Evolutionary conservation across 164 flowering plant genomes (phyloP).

Genomic region (Pachysandra terminalis): DNA sequence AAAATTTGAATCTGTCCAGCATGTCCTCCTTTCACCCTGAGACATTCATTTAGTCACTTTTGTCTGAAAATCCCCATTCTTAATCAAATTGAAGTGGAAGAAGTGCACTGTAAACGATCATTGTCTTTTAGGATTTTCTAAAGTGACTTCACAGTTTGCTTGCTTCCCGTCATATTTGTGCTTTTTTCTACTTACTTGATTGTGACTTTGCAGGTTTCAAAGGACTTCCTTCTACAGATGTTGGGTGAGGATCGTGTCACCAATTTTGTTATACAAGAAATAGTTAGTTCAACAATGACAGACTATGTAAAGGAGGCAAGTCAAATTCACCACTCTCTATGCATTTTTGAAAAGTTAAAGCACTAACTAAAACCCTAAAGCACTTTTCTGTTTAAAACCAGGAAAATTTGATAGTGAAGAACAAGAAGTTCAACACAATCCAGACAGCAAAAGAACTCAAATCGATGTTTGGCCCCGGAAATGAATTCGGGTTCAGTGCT

Average conservation of each 20-base stretch:
- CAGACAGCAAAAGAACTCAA: slow-evolving; percentile 71
- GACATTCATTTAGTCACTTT: no score
- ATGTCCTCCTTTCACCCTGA: no score
- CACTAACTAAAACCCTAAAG: not conserved
- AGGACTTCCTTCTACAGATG: slow-evolving; percentile 51
- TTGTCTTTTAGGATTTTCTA: no score
- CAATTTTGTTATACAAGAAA: slow-evolving; percentile 73
- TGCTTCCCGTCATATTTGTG: no score
- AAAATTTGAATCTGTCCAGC: no score
- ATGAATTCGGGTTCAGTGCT: slow-evolving; percentile 66
- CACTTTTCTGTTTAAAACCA: slow-evolving; percentile 17
- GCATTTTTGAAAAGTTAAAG: not conserved
- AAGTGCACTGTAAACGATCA: no score
- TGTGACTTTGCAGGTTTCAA: slow-evolving; percentile 53
- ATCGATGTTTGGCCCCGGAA: slow-evolving; percentile 48
- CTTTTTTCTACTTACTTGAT: not conserved
- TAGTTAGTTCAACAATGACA: slow-evolving; percentile 51
- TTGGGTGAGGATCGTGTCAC: slow-evolving; percentile 71
- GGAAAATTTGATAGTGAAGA: slow-evolving; percentile 67
- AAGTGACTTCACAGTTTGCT: no score
- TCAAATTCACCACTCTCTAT: not conserved
- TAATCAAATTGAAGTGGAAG: no score
- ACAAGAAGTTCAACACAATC: slow-evolving; percentile 54
- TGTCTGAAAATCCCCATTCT: no score
- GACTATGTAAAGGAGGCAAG: slow-evolving; percentile 68